Base-by-base conservation (phyloP, 805 yeast species). In the Candida montana region DNA sequence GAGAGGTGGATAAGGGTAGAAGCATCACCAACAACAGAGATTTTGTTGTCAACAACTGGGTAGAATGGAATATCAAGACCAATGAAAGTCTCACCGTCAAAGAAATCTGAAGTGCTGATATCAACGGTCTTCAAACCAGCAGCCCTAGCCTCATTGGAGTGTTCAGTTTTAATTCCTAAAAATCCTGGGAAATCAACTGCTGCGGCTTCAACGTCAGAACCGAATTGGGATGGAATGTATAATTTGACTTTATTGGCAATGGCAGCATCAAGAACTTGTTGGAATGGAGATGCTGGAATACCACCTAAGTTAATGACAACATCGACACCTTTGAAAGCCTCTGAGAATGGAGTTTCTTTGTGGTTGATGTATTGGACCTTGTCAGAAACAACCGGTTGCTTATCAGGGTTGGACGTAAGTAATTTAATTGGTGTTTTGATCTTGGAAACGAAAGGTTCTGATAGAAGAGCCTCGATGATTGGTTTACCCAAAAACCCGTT, bases 191-290 rank as follows among this genome's bases (percentile, higher is more conserved):
- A 55, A 18, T 40, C 31, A 17, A 49, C 44, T 4, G 50, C 50
- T 17, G 56, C 55, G 8, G 53, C 61, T 3, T 48, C 54, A 15
- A 68, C 37, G 40, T 76, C 77, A 18, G 65, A 51, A 31, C 86
- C 88, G 50, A 74, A 80, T 51, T 78, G 83, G 2, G 81, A 72
- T 26, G 83, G 82, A 48, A 78, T 70, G 61, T 68, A 79, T 27
- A 76, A 53, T 53, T 72, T 71, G 37, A 77, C 75, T 47, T 71
- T 69, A 38, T 64, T 66, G 24, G 53, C 58, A 9, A 56, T 54
- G 3, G 70, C 69, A 7, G 72, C 68, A 36, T 71, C 74, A 27
- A 70, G 44, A n/a, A 61, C 46, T 1, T 49, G 60, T 26, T 60
- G 68, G 15, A 51, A 53, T 7, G 71, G 66, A 23, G 49, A 49